A percentile compares a stretch with the other conserved stretches of the same genome.
Conservation (phyloP, 2,329 filamentous ascomycete genomes). For the Phyllosticta capitalensis region DNA sequence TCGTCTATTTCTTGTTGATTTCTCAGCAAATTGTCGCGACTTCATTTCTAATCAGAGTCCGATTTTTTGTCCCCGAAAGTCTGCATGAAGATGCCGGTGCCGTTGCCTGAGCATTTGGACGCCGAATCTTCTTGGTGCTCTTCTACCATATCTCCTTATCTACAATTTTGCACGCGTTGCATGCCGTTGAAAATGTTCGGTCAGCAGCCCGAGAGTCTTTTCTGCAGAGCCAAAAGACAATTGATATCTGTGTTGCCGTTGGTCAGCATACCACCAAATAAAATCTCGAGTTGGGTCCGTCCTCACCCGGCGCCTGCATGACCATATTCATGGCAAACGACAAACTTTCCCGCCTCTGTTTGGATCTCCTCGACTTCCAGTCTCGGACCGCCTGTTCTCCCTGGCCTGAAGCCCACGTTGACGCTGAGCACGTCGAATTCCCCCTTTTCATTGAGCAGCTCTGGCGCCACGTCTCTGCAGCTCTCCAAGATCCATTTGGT, state of each 20-base stretch:
- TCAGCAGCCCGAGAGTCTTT: constrained; percentile 13
- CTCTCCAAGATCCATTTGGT: constrained; percentile 29
- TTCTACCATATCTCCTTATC: not conserved
- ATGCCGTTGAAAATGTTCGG: not conserved
- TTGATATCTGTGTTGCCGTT: constrained; percentile 11
- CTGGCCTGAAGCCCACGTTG: constrained; percentile 36
- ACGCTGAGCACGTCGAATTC: constrained; percentile 35
- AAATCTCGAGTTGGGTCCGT: not conserved
- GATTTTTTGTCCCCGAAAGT: no score
- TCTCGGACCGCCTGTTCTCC: constrained; percentile 34
- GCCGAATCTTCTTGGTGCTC: not conserved
- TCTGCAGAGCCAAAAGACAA: constrained; percentile 15
- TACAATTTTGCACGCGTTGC: not conserved
- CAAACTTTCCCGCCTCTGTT: constrained; percentile 17
- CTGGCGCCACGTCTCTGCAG: constrained; percentile 26
- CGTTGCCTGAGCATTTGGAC: no score
- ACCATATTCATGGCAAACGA: constrained; percentile 39
- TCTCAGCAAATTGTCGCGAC: not conserved
- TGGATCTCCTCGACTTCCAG: constrained; percentile 30
- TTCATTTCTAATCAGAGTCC: no score
- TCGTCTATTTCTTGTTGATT: not conserved
- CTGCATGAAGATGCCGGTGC: no score
- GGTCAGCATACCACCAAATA: not conserved
- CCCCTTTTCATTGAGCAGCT: constrained; percentile 21
- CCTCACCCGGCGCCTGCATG: constrained; percentile 35